phyloP scores from a whole-genome alignment of 2,329 filamentous ascomycete genomes.

The Aspergillus pseudoviridinutans region DNA sequence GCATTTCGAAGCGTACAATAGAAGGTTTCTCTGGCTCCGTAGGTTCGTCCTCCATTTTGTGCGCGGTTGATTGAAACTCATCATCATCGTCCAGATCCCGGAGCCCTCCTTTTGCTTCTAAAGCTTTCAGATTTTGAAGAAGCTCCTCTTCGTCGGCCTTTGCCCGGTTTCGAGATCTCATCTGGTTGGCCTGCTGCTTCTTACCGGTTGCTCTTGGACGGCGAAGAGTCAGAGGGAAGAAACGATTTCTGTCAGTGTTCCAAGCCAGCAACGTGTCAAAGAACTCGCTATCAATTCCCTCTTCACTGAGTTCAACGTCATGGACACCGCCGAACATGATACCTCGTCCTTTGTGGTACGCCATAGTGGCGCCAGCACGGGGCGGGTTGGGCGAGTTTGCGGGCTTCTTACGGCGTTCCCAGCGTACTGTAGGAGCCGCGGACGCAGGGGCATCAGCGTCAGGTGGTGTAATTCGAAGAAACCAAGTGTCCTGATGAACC shows the following conservation, averaged over 20 bases:
- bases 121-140: conserved; percentile 75
- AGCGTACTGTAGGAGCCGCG: conserved; percentile 69
- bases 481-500: conserved; percentile 94
- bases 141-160: conserved; percentile 92
- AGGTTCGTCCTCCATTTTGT: conserved; percentile 53
- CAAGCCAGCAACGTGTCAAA: conserved; percentile 89
- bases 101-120: conserved; percentile 70
- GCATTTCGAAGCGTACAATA: conserved; percentile 72
- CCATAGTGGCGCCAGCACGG: conserved; percentile 88
- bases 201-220: conserved; percentile 67
- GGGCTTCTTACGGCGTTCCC: conserved; percentile 91
- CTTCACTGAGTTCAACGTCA: conserved; percentile 84
- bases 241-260: conserved; percentile 93
- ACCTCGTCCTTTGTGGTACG: conserved; percentile 86
- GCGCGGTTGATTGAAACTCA: conserved; percentile 37
- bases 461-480: conserved; percentile 74
- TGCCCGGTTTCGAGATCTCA: conserved; percentile 61
- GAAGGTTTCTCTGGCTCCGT: conserved; percentile 54
- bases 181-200: conserved; percentile 46
- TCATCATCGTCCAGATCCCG: conserved; percentile 48
- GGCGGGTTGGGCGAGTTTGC: conserved; percentile 81
- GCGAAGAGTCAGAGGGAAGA: conserved; percentile 77
- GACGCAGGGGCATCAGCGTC: conserved; percentile 61
- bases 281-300: conserved; percentile 95
- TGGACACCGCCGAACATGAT: conserved; percentile 94